Evolutionary conservation across 2,329 filamentous ascomycete genomes (phyloP), one percentile per base, ranked within the genome.

Genomic region (Lecanicillium sp.): DNA sequence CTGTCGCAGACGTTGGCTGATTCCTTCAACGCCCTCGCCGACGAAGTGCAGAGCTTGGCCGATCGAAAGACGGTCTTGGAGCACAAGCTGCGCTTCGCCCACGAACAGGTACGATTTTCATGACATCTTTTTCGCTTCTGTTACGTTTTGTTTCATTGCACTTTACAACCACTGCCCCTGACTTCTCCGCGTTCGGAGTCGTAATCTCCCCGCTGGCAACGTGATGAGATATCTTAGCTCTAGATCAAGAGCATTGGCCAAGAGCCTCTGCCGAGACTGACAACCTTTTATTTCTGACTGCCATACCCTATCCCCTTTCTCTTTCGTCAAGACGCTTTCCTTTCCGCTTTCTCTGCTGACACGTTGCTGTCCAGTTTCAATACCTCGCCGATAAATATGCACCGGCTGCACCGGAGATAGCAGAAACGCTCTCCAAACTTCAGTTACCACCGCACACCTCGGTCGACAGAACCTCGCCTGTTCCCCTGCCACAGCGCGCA

Each of bases 201-300:
- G 33, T 25, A 7, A 7, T 25, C 36, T 25, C 18, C 31, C 19
- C 14, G n/a, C 39, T 43, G 41, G 51, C 50, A 56, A 49, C 47
- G 58, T 64, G 60, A 64, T 64, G 61, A 64, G 55, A 53, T 54
- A 60, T 44, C 57, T 83, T 86, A 87, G 83, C 83, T 87, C 83
- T 87, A 87, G 83, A 87, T 84, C 82, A 81, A 71, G 73, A 86
- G 79, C 71, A 75, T 71, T 56, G 47, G 45, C 46, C 45, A 53
- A 61, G 69, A 45, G 42, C 44, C 48, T 50, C 49, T 62, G 59
- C 60, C 56, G 62, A 76, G 81, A 84, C 71, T 68, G 79, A 84
- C 61, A 76, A 58, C 48, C 56, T 58, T 59, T 58, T 55, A 61
- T 51, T 59, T 66, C 49, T 48, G 47, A 50, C 36, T 48, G 39